Evolutionary conservation across 768 basidiomycete genomes (phyloP), one percentile per base, ranked within the genome.

Genomic region (Fomitopsis pulvina): DNA sequence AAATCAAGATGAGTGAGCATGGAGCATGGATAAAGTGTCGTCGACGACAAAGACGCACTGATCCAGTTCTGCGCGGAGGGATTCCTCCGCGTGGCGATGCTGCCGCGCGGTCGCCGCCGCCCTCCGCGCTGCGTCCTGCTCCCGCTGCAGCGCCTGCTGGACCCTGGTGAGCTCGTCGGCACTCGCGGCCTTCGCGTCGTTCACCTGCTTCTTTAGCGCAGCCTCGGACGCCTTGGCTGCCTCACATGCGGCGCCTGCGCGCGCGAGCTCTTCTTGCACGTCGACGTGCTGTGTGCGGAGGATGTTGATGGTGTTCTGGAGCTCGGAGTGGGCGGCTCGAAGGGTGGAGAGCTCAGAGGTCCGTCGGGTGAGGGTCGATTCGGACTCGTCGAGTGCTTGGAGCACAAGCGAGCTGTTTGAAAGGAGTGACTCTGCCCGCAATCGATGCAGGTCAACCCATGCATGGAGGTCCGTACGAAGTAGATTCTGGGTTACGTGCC

Each of bases 11-110:
- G 22, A 3, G 18, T 20, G 9, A 45, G 10, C 22, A 39, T 21
- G 37, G 22, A 40, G 39, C 26, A 41, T 48, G 27, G 22, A 16
- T 22, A 14, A 40, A 22, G 7, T 29, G 20, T 38, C 27, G 7
- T 21, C 21, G 14, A 37, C 34, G 34, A 24, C 14, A 28, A 16
- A 12, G 14, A 37, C 82, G 48, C 56, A 90, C 91, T 73, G 70
- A 29, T 83, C 78, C 38, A 88, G 71, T 53, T 92, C 89, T 24
- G 74, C 74, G 28, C 78, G 73, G 47, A 93, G 71, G 3, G 75
- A 77, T 27, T 81, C 81, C 61, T 92, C 87, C 3, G 83, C 80
- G 53, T 75, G 75, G 55, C 80, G 76, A 52, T 67, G 72, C 66
- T 78, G 77, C 53, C 79, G 74, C 28, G 83, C 61, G 4, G 77